Evolutionary conservation across 164 flowering plant genomes (phyloP).

Genomic region (Kalanchoe fedtschenkoi): DNA sequence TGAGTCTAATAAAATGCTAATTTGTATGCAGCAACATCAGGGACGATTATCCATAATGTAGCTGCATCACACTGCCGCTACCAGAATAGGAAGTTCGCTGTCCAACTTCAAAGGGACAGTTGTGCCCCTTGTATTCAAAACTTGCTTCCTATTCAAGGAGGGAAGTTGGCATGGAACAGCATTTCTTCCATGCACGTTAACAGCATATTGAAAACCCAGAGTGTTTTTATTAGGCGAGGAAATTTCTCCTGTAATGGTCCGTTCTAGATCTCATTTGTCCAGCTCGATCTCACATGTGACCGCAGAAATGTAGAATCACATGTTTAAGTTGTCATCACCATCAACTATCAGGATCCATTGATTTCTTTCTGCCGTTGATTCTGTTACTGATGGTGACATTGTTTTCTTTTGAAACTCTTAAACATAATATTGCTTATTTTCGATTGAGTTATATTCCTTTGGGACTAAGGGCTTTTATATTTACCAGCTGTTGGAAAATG

Average conservation of each 20-base stretch:
- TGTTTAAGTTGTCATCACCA: not conserved
- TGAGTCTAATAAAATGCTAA: constrained; percentile 45
- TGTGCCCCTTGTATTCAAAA: constrained; percentile 39
- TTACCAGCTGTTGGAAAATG: not conserved
- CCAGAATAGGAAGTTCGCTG: constrained; percentile 45
- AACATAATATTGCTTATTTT: not conserved
- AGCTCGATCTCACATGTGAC: constrained; percentile 32
- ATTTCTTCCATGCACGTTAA: constrained; percentile 59
- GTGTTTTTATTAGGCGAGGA: constrained; percentile 39
- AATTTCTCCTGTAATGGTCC: constrained; percentile 88
- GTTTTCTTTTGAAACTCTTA: not conserved
- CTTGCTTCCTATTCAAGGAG: constrained; percentile 51
- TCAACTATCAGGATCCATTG: not conserved
- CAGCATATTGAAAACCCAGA: constrained; percentile 38
- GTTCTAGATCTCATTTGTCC: constrained; percentile 59
- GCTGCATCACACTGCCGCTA: constrained; percentile 50
- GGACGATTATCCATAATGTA: constrained; percentile 74
- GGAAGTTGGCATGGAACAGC: constrained; percentile 67
- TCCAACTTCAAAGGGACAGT: constrained; percentile 34
- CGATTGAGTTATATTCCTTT: not conserved
- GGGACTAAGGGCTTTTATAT: not conserved
- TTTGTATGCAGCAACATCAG: constrained; percentile 82
- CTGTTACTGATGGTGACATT: not conserved
- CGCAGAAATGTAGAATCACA: constrained; percentile 9
- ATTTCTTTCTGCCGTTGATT: not conserved